Evolutionary conservation across 2,329 filamentous ascomycete species (phyloP).

Genomic region (Fusarium annulatum): DNA sequence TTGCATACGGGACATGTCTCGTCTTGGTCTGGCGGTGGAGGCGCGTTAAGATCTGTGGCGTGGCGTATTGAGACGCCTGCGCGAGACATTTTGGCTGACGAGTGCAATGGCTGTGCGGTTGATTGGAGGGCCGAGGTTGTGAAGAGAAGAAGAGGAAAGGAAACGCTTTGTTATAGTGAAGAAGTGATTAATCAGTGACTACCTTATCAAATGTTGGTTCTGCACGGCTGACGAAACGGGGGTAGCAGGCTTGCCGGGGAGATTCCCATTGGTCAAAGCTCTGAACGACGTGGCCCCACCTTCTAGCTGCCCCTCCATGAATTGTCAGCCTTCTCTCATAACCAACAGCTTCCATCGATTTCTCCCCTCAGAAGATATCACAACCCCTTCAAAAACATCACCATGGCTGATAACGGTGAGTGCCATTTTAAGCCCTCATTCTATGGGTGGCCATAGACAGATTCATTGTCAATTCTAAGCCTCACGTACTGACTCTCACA

Average conservation of each 20-base stretch:
- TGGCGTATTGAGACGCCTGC: constrained; percentile 48
- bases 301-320: constrained; percentile 31
- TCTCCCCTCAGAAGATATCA: constrained; percentile 19
- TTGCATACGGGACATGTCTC: constrained; percentile 98
- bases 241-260: neutral
- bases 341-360: constrained; percentile 37
- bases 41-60: constrained; percentile 26
- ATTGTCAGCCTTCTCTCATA: constrained; percentile 46
- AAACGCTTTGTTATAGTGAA: neutral
- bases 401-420: constrained; percentile 55
- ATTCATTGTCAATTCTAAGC: neutral
- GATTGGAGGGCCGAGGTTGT: neutral
- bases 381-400: constrained; percentile 19
- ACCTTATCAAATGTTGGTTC: constrained; percentile 19
- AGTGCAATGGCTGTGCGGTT: no score
- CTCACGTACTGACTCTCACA: constrained; percentile 36
- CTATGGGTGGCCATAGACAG: fast-evolving
- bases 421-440: fast-evolving
- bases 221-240: constrained; percentile 42
- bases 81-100: constrained; percentile 44
- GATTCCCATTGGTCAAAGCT: constrained; percentile 38
- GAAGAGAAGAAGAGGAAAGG: neutral
- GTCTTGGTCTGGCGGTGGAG: constrained; percentile 49
- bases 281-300: neutral
- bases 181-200: constrained; percentile 10